Evolutionary conservation across 208 protist genomes (phyloP).

Genomic region (Wallacemonas sp.): DNA sequence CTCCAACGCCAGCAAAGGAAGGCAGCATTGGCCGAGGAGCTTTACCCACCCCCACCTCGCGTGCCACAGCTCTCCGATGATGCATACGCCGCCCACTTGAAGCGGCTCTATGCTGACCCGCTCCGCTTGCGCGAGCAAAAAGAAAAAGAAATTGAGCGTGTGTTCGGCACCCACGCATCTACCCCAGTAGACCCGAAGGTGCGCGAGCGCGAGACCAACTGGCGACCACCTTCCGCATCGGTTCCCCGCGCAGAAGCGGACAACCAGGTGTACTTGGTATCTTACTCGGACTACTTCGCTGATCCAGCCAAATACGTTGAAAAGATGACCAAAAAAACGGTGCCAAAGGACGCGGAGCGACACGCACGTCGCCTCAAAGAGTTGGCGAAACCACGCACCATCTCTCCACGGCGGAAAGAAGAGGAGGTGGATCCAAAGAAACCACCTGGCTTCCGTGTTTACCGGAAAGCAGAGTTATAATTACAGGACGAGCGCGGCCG

Average conservation of each 20-base stretch:
- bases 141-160: constrained; percentile 33
- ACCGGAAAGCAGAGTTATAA: constrained; percentile 32
- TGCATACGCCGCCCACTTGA: constrained; percentile 51
- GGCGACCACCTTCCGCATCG: constrained; percentile 55
- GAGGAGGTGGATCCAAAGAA: constrained; percentile 28
- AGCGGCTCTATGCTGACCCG: constrained; percentile 69
- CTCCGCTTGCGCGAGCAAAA: constrained; percentile 37
- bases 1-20: constrained; percentile 71
- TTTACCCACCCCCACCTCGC: constrained; percentile 37
- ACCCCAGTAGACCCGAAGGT: constrained; percentile 6
- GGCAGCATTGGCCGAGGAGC: constrained; percentile 54
- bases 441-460: constrained; percentile 58
- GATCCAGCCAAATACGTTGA: constrained; percentile 32
- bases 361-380: constrained; percentile 36
- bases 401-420: constrained; percentile 35
- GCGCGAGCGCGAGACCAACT: constrained; percentile 38
- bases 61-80: constrained; percentile 25
- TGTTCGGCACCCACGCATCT: constrained; percentile 27
- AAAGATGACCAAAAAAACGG: constrained; percentile 22
- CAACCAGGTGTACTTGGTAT: constrained; percentile 51
- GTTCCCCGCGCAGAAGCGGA: constrained; percentile 43
- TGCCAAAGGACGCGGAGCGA: constrained; percentile 20
- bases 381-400: constrained; percentile 48
- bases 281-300: constrained; percentile 50
- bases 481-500: too few species aligned